Evolutionary conservation across 257 asterid genomes (phyloP).

Genomic region (Thymus quinquecostatus): DNA sequence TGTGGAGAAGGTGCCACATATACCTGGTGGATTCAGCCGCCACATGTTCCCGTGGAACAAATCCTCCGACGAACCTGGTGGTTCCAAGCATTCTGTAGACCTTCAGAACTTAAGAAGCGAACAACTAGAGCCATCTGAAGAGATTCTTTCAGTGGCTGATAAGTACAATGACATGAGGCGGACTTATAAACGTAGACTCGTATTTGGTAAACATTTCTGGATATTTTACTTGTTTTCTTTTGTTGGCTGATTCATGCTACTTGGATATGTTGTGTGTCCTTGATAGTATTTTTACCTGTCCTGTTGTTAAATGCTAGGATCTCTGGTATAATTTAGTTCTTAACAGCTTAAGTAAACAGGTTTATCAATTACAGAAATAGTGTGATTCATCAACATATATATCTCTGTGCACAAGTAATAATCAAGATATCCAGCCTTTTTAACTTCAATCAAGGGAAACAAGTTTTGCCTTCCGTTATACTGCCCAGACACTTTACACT

Average conservation of each 20-base stretch:
- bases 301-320: conserved; percentile 6
- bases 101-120: conserved; percentile 60
- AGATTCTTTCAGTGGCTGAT: conserved; percentile 80
- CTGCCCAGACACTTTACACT: background rate
- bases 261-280: conserved; percentile 27
- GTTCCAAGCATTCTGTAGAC: conserved; percentile 52
- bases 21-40: conserved; percentile 87
- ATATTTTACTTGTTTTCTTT: conserved; percentile 24
- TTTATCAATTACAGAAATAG: no score
- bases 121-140: conserved; percentile 61
- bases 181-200: conserved; percentile 75
- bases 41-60: conserved; percentile 56
- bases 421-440: conserved; percentile 8
- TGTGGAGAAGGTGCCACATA: conserved; percentile 86
- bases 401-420: conserved; percentile 19
- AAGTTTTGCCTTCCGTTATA: background rate
- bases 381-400: background rate
- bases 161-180: conserved; percentile 83
- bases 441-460: background rate
- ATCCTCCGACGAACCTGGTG: conserved; percentile 49
- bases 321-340: background rate
- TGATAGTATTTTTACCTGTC: background rate
- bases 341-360: background rate
- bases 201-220: conserved; percentile 64
- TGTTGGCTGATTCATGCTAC: conserved; percentile 28